Base-by-base conservation (phyloP, 2,329 filamentous ascomycete genomes). In the Cordyceps cicadae region DNA sequence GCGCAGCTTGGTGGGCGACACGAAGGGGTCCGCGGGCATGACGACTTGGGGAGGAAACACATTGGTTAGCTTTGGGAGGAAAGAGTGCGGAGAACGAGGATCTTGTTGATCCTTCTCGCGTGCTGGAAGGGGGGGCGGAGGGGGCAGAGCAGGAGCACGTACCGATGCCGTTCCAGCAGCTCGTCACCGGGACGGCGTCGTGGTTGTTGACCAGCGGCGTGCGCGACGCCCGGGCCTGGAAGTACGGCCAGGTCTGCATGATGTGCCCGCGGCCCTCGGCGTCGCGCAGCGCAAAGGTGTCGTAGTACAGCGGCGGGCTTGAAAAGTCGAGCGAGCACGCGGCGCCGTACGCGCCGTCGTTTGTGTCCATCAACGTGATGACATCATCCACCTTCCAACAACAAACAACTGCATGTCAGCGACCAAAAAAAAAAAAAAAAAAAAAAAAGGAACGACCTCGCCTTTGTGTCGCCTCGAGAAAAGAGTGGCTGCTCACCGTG, bases 231-330 rank as follows among this genome's bases (percentile, higher is more conserved):
- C 70, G 63, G 2, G 78, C 76, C 32, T 75, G 71, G 63, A 87
- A 87, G 67, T 82, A 87, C 1, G 85, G 85, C 80, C 83, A 87
- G 3, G 75, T 79, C 63, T 77, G 75, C 71, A 79, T 82, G 8
- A 81, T 66, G 15, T 81, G 76, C 45, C 79, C 75, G 51, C 78
- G 70, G 3, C 83, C 83, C 3, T 74, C 70, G 5, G 71, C 72
- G 64, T 87, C 84, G 4, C 84, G 75, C 32, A 86, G 71, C 19
- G 84, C 84, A 70, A 87, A 87, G 0, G 84, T 86, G 66, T 87
- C 84, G 70, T 87, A 87, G 68, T 82, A 82, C 3, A 72, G 65
- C 1, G 81, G 80, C 7, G 79, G 78, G 29, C 79, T 75, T 1
- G 77, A 71, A 65, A 86, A 87, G 67, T 87, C 84, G 57, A 87